These are phyloP conservation scores for Aspergillus bridgeri DNA, from an alignment of 495 filamentous ascomycete species.

Conservation along the genomic window DNA sequence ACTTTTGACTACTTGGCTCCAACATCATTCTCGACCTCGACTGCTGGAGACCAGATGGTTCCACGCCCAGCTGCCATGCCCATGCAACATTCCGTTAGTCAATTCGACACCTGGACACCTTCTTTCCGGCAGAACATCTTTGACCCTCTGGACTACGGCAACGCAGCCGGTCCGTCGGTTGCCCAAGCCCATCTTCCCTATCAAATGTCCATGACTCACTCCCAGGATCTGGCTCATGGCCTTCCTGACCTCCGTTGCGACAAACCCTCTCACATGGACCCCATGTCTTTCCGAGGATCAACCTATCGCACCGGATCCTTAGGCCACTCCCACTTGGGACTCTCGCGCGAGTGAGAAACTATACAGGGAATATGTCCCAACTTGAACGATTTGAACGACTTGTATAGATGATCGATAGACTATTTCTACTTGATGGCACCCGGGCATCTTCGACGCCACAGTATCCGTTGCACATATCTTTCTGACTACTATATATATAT, in stretches of 20 bases:
- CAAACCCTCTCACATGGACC: slow-evolving; percentile 12
- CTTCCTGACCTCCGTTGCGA: slow-evolving; percentile 16
- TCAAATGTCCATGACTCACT: slow-evolving; percentile 32
- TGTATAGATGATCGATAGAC: slow-evolving; percentile 12
- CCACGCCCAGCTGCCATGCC: slow-evolving; percentile 24
- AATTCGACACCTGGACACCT: slow-evolving; percentile 37
- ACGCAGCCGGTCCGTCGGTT: slow-evolving; percentile 23
- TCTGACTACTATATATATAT: slow-evolving; percentile 16
- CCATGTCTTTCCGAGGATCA: not conserved
- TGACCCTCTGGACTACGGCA: slow-evolving; percentile 33
- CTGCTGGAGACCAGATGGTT: slow-evolving; percentile 12
- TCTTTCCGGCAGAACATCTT: slow-evolving; percentile 42
- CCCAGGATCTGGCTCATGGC: slow-evolving; percentile 30
- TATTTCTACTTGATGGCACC: not conserved
- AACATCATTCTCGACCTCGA: slow-evolving; percentile 25
- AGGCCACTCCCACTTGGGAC: slow-evolving; percentile 29
- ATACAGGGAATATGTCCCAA: not conserved
- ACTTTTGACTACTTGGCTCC: slow-evolving; percentile 34
- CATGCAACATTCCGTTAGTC: slow-evolving; percentile 20
- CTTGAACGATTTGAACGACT: slow-evolving; percentile 18
- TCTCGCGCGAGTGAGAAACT: slow-evolving; percentile 17
- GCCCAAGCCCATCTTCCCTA: slow-evolving; percentile 26
- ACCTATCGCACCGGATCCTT: slow-evolving; percentile 34
- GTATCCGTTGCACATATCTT: not conserved
- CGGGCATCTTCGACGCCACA: not conserved